Evolutionary conservation across 225 moss, liverwort and hornwort species (phyloP).

Genomic region (Marchantia paleacea): DNA sequence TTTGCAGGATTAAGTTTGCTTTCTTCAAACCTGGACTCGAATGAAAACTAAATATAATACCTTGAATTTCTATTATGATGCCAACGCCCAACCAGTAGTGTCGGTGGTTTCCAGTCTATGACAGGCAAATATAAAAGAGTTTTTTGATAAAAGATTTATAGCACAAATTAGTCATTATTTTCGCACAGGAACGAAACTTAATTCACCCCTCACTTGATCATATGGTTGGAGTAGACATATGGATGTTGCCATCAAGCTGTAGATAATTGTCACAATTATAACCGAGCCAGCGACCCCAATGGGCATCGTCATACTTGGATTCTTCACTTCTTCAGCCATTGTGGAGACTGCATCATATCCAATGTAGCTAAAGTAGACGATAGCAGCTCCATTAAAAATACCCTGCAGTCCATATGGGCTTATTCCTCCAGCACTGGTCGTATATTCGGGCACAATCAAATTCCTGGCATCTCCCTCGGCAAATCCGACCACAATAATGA

Average conservation of each 20-base stretch:
- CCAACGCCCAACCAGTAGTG: too few relatives aligned
- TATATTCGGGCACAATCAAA: slow-evolving; percentile 49
- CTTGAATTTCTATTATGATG: too few relatives aligned
- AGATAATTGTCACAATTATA: slow-evolving; percentile 45
- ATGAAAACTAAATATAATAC: too few relatives aligned
- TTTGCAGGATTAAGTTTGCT: too few relatives aligned
- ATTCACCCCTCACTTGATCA: slow-evolving; percentile 27
- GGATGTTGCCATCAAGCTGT: slow-evolving; percentile 44
- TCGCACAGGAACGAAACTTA: too few relatives aligned
- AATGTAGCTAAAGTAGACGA: slow-evolving; percentile 58
- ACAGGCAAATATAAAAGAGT: too few relatives aligned
- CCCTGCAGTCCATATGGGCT: slow-evolving; percentile 71
- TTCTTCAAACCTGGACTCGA: too few relatives aligned
- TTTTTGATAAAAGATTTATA: too few relatives aligned
- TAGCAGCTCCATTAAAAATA: slow-evolving; percentile 43
- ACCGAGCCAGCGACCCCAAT: slow-evolving; percentile 50
- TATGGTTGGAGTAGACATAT: slow-evolving; percentile 46
- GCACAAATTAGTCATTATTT: too few relatives aligned
- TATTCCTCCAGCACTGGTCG: slow-evolving; percentile 58
- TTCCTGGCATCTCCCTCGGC: slow-evolving; percentile 67
- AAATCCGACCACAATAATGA: slow-evolving; percentile 76
- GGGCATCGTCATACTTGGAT: slow-evolving; percentile 46
- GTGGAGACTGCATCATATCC: slow-evolving; percentile 57
- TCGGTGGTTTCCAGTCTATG: too few relatives aligned
- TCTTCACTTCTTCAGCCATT: slow-evolving; percentile 52